Percentiles rank a stretch among this genome's conserved stretches.
Evolutionary conservation across 768 basidiomycete species (phyloP).

Genomic region (Podaxis rugospora): DNA sequence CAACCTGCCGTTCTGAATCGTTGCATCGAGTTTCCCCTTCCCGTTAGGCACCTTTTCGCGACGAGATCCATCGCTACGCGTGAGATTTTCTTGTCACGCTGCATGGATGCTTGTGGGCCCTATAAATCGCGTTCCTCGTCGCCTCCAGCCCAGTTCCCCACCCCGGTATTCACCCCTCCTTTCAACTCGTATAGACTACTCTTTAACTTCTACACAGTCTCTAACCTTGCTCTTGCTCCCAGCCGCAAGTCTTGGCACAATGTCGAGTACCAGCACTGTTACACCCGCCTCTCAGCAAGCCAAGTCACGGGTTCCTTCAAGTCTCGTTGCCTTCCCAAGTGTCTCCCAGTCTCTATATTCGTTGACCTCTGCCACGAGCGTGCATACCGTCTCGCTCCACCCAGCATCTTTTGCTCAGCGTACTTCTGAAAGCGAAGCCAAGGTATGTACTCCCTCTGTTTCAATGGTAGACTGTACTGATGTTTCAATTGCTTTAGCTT

Average conservation of each 20-base stretch:
- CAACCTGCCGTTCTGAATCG: conserved; percentile 23
- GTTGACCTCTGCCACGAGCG: conserved; percentile 68
- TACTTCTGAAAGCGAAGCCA: conserved; percentile 70
- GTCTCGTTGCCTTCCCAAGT: conserved; percentile 70
- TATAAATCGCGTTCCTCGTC: conserved; percentile 30
- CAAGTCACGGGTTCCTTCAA: conserved; percentile 38
- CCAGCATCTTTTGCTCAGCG: conserved; percentile 65
- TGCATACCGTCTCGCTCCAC: conserved; percentile 63
- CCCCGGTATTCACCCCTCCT: conserved; percentile 14
- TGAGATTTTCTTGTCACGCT: conserved; percentile 26
- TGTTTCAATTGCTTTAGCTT: conserved; percentile 34
- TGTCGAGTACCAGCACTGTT: conserved; percentile 13
- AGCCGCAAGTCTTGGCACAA: conserved; percentile 2
- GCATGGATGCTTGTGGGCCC: conserved; percentile 17
- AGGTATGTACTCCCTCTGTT: conserved; percentile 38
- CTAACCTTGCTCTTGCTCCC: conserved; percentile 12
- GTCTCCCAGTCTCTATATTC: conserved; percentile 64
- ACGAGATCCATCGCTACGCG: conserved; percentile 10
- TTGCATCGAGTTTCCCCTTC: conserved; percentile 20
- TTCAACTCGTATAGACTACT: conserved; percentile 13
- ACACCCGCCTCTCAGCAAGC: conserved; percentile 22
- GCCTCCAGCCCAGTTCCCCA: conserved; percentile 22
- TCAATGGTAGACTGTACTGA: not conserved
- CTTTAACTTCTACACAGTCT: not conserved
- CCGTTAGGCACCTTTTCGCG: conserved; percentile 22